Evolutionary conservation across 306 rosid species (phyloP), one percentile per base, ranked within the genome.

Genomic region (Begonia peltatifolia): DNA sequence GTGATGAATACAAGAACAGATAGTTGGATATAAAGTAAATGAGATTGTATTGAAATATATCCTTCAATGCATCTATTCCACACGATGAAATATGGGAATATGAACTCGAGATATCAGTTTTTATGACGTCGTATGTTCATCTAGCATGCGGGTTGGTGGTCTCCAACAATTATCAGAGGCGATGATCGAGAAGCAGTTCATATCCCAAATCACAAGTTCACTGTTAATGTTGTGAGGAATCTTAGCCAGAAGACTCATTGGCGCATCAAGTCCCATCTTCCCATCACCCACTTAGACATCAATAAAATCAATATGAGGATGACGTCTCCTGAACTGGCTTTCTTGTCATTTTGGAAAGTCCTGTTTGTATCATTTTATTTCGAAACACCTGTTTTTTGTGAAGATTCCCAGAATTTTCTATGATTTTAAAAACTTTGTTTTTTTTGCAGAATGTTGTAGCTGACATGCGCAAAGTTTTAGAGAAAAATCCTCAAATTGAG

Each of bases 91-190:
- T 20, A 20, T 20, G 23, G 23, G 23, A 20, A 20, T 20, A 20
- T 20, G 23, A 20, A 20, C 23, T 20, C n/a, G 23, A 20, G 23
- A 20, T 30, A 30, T 30, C 38, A 3, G 38, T 30, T 30, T 30
- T 49, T 49, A 9, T 44, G 14, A n/a, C 12, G 46, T 12, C 46
- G 6, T 9, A 12, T 14, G 14, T 38, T 63, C 15, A 66, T 66
- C 65, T 71, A 92, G 99, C 96, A 92, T 52, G 94, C 86, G 63
- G 96, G 99, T 23, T 92, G 99, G 99, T 92, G 99, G 99, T 92
- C 99, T 22, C 94, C 99, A 50, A 86, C 99, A 50, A 92, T 92
- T 54, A 75, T 92, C 53, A 77, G 96, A 79, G 99, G 99, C 5
- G 99, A 92, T 68, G 96, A 92, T 74, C 99, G 99, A 14, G 99